Evolutionary conservation across 495 filamentous ascomycete genomes (phyloP), one percentile per base, ranked within the genome.

Genomic region (Neurospora sp.): DNA sequence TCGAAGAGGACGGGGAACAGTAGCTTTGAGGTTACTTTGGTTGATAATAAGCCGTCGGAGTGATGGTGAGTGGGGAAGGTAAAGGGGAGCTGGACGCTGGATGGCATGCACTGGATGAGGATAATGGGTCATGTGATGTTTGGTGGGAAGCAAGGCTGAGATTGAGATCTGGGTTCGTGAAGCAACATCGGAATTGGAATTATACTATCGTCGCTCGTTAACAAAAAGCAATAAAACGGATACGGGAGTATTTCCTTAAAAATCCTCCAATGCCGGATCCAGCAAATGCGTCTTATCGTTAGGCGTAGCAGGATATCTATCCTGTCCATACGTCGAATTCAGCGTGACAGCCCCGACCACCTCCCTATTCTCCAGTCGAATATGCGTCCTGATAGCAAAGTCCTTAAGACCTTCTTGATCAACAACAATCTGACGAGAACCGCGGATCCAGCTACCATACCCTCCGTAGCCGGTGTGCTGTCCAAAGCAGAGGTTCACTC

Each of bases 381-480:
- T 85, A 87, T 89, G 92, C 0, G 91, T 92, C 59, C 90, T 84
- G 2, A 89, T 78, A 21, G 80, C 82, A 39, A 84, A 74, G 9
- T 86, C 80, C 37, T 70, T 69, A 2, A 84, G 73, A 5, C 74
- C 73, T 3, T 77, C 76, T 76, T 82, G 73, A 9, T 83, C 79
- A n/a, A 92, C 78, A 1, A 84, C 75, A 9, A 92, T 80, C 73
- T 91, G 89, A 7, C 92, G 82, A 13, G 84, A 83, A 0, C 91
- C 91, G 0, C 91, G 84, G 9, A 85, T 85, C 85, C 88, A 90
- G 72, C 82, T 84, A 0, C 90, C 89, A 73, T 94, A 93, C 0
- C 92, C 92, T 0, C 91, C 91, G 72, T 92, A 93, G 8, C 92
- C 91, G 0, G 86, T 86, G 73, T 91, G 90, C 71, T 90, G 87